Conservation (phyloP, 352 stramenopile species). For the Phytopythium cucurbitacearum region DNA sequence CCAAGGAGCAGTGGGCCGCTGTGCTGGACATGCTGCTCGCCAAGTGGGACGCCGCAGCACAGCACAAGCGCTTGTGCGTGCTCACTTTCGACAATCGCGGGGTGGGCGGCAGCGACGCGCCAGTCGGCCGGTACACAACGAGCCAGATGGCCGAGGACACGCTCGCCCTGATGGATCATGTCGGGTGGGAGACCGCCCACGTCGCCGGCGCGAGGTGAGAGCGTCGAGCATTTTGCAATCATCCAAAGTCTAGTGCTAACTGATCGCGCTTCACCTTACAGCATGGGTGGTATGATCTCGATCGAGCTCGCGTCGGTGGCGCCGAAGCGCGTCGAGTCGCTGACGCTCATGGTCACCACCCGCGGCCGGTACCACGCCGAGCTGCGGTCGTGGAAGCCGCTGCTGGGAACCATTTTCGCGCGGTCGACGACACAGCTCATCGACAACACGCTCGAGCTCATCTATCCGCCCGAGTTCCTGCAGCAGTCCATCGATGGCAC, state of each 20-base stretch:
- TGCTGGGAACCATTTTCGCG: slow-evolving; percentile 27
- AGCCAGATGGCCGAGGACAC: slow-evolving; percentile 46
- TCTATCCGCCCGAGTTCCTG: slow-evolving; percentile 37
- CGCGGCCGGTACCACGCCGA: slow-evolving; percentile 25
- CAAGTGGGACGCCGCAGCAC: slow-evolving; percentile 18
- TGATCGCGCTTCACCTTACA: slow-evolving; percentile 6
- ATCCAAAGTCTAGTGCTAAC: too few relatives aligned
- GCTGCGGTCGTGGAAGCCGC: slow-evolving; percentile 16
- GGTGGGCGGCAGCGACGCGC: slow-evolving; percentile 30
- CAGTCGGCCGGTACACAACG: slow-evolving; percentile 35
- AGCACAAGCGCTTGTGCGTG: slow-evolving; percentile 19
- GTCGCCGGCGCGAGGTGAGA: slow-evolving; percentile 25
- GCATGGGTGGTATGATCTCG: slow-evolving; percentile 40
- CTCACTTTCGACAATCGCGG: slow-evolving; percentile 51
- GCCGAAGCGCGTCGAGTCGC: slow-evolving; percentile 26
- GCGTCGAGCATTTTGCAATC: not conserved
- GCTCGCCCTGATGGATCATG: slow-evolving; percentile 30
- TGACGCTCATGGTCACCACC: slow-evolving; percentile 37
- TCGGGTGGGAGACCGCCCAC: slow-evolving; percentile 35
- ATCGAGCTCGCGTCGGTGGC: slow-evolving; percentile 27
- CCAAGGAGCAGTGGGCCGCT: slow-evolving; percentile 37
- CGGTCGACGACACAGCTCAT: slow-evolving; percentile 22
- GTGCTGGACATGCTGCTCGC: slow-evolving; percentile 31
- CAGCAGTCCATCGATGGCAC: slow-evolving; percentile 20
- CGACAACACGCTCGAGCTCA: slow-evolving; percentile 24